Conservation (phyloP, 129 eudicot genomes). For the Ambrosia artemisiifolia region DNA sequence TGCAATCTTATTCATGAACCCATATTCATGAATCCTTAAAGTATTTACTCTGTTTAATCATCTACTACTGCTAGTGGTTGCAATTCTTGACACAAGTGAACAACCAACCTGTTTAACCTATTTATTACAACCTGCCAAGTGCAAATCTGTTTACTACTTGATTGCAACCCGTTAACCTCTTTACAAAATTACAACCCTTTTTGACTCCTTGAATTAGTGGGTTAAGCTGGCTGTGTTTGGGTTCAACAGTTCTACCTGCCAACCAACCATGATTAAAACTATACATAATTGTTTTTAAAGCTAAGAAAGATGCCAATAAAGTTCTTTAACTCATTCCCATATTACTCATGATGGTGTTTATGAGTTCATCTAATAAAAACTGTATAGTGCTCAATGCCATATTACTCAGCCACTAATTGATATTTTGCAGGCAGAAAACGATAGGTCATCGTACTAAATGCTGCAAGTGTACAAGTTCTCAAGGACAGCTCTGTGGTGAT, state of each 20-base stretch:
- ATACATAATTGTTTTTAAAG: neutral
- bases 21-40: neutral
- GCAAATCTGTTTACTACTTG: too few relatives aligned
- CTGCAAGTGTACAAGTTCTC: slow-evolving; percentile 42
- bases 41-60: neutral
- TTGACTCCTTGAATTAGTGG: too few relatives aligned
- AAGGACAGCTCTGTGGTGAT: slow-evolving; percentile 67
- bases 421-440: slow-evolving; percentile 63
- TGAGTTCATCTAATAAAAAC: neutral
- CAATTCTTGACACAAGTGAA: too few relatives aligned
- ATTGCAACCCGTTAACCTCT: too few relatives aligned
- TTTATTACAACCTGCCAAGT: too few relatives aligned
- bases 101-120: too few relatives aligned
- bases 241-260: too few relatives aligned
- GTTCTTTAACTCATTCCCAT: neutral
- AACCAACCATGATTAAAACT: too few relatives aligned
- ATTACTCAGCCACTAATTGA: neutral
- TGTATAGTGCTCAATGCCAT: too few relatives aligned
- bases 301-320: neutral
- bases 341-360: neutral
- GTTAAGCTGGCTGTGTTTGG: too few relatives aligned
- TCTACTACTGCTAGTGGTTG: neutral
- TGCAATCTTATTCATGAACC: neutral
- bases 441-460: slow-evolving; percentile 53
- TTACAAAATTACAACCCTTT: too few relatives aligned